phyloP scores from a whole-genome alignment of 441 rosid species.

The Biscutella laevigata region DNA sequence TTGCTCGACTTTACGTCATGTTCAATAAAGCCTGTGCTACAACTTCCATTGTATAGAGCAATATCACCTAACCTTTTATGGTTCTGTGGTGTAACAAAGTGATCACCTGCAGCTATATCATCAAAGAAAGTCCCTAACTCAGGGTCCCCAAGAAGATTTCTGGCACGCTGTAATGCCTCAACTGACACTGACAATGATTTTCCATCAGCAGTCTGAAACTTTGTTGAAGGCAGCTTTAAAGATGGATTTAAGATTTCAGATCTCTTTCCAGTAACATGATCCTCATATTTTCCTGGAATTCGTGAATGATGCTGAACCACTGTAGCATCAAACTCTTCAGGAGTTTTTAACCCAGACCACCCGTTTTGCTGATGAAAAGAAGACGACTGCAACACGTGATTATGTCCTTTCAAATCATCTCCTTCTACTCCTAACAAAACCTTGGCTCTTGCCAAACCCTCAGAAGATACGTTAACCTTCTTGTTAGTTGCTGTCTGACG shows the following conservation, averaged over 20 bases:
- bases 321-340: slow-evolving; percentile 17
- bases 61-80: slow-evolving; percentile 25
- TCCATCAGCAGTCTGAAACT: slow-evolving; percentile 87
- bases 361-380: too few species aligned
- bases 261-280: slow-evolving; percentile 22
- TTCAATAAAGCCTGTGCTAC: slow-evolving; percentile 24
- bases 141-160: slow-evolving; percentile 89
- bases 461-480: slow-evolving; percentile 50
- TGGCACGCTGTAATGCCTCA: slow-evolving; percentile 81
- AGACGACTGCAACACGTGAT: too few species aligned
- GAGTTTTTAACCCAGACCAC: not conserved
- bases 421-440: slow-evolving; percentile 57
- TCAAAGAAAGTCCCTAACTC: slow-evolving; percentile 53
- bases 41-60: slow-evolving; percentile 36
- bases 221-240: slow-evolving; percentile 49
- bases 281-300: slow-evolving; percentile 24
- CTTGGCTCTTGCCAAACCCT: slow-evolving; percentile 68
- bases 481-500: slow-evolving; percentile 85
- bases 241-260: slow-evolving; percentile 28
- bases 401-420: slow-evolving; percentile 30
- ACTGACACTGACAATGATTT: slow-evolving; percentile 76
- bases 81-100: slow-evolving; percentile 27
- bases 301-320: slow-evolving; percentile 29
- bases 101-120: slow-evolving; percentile 34
- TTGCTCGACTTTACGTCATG: slow-evolving; percentile 37